Evolutionary conservation across 192 early-diverging fungal genomes (phyloP), one percentile per base, ranked within the genome.

Genomic region (Backusella psychrophila): DNA sequence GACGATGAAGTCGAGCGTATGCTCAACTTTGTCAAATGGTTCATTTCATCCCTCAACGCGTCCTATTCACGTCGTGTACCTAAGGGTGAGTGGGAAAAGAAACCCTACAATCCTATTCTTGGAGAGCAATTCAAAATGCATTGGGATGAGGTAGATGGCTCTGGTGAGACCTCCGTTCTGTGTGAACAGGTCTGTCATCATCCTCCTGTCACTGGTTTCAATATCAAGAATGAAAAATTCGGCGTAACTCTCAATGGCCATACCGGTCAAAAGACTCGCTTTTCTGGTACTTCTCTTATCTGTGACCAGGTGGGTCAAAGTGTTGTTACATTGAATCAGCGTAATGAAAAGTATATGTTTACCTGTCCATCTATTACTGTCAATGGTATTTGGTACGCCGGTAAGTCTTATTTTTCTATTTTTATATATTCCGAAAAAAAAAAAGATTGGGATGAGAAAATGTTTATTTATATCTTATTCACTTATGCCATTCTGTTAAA

Each of bases 11-110:
- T 85, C 72, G 88, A 92, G 38, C 89, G 92, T 66, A 89, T 91
- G 81, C 69, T 91, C 78, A 85, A 83, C 39, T 87, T 90, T 42
- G 83, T 90, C 31, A 85, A 87, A 69, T 94, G 93, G 93, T 94
- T 90, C 75, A 83, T 94, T 44, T 93, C 92, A 38, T 91, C 93
- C 38, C 86, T 94, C 17, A 91, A 92, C 72, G 93, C 92, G 38
- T 91, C 90, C 33, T 93, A 90, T 81, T 87, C 90, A 65, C 88
- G 86, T 56, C 89, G 92, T 56, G 86, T 88, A 38, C 90, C 91
- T 11, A 89, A 89, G 71, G 89, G 87, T 19, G 90, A 91, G 82
- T 87, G 85, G 79, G 93, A 94, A 68, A 93, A 93, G 71, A 91
- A 89, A 73, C 78, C 71, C 21, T 73, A 75, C 29, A 86, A 86